phyloP scores from a whole-genome alignment of 257 asterid species.

The Misopates orontium region DNA sequence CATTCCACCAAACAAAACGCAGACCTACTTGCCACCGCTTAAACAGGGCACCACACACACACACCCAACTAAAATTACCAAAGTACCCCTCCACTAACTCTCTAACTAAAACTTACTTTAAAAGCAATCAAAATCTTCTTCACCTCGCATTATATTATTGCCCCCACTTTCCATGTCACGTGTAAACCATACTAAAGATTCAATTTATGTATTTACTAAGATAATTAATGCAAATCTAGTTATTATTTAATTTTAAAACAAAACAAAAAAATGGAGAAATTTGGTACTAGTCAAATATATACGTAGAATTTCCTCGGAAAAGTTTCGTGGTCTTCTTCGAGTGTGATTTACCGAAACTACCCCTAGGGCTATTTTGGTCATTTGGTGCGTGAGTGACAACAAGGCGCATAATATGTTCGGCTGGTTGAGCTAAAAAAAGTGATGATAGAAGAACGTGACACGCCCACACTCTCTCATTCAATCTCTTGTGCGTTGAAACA shows the following conservation, averaged over 20 bases:
- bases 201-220: no score
- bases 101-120: no score
- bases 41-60: conserved; percentile 22
- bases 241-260: background rate
- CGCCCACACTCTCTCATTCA: conserved; percentile 27
- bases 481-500: conserved; percentile 44
- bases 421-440: conserved; percentile 44
- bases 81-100: conserved; percentile 36
- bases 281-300: conserved; percentile 26
- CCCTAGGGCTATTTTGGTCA: conserved; percentile 35
- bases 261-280: background rate
- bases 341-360: conserved; percentile 31
- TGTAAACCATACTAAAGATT: no score
- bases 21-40: conserved; percentile 60
- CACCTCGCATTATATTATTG: no score
- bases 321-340: conserved; percentile 22
- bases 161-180: background rate
- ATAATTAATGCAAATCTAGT: no score
- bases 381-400: background rate
- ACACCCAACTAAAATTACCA: conserved; percentile 25
- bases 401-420: conserved; percentile 33
- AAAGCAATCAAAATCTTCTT: background rate
- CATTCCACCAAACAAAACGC: conserved; percentile 56
- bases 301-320: conserved; percentile 28
- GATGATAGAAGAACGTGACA: conserved; percentile 29